Conservation (phyloP, 768 basidiomycete species). For the Boletus sp. region DNA sequence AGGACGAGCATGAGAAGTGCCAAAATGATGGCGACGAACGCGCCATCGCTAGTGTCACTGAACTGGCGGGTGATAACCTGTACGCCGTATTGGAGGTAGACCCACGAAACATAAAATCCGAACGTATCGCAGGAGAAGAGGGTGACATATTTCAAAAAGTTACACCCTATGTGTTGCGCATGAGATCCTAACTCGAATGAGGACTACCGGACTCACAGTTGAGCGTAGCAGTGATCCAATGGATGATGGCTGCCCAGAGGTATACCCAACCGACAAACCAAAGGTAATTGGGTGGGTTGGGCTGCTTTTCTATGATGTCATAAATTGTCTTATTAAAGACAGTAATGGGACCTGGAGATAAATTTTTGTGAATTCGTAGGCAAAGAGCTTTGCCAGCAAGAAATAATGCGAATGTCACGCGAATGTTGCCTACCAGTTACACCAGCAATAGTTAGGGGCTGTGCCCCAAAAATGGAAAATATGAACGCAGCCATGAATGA, state of each 20-base stretch:
- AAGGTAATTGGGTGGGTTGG: constrained; percentile 69
- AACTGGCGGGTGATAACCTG: constrained; percentile 82
- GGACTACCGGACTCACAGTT: constrained; percentile 55
- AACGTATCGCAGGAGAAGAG: constrained; percentile 91
- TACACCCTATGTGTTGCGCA: constrained; percentile 53
- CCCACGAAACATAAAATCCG: constrained; percentile 91
- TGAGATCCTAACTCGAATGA: neutral
- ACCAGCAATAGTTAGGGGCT: constrained; percentile 89
- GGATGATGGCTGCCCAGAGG: constrained; percentile 82
- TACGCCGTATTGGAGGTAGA: constrained; percentile 86
- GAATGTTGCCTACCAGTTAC: constrained; percentile 61
- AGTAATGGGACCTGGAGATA: constrained; percentile 72
- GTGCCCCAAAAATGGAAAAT: constrained; percentile 84
- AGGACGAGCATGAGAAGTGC: constrained; percentile 75
- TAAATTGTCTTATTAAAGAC: constrained; percentile 91
- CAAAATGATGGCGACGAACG: constrained; percentile 66
- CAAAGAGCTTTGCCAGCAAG: neutral
- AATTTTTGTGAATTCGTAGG: neutral
- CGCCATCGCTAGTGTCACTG: constrained; percentile 39
- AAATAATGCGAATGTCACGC: neutral
- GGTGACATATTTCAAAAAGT: constrained; percentile 84
- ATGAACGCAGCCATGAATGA: constrained; percentile 90
- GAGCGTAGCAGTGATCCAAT: constrained; percentile 76
- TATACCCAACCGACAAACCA: constrained; percentile 94
- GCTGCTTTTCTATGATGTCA: constrained; percentile 59